Evolutionary conservation across 2,329 filamentous ascomycete species (phyloP), one percentile per base, ranked within the genome.

Genomic region (Dactylellina haptotyla): DNA sequence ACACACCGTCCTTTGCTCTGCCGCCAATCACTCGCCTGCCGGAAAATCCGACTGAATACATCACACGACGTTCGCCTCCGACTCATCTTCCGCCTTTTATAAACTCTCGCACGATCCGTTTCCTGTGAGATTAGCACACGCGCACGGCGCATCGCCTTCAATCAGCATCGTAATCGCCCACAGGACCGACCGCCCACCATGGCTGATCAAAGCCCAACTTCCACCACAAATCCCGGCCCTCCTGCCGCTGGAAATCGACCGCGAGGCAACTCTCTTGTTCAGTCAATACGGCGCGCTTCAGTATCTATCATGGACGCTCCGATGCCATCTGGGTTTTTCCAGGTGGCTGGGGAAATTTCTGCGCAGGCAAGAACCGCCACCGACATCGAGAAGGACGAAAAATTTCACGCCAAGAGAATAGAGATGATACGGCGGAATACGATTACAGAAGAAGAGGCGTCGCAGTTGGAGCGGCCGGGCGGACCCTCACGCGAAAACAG

Each of bases 401-500:
- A 58, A 54, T 58, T 51, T 16, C 58, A 71, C 51, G 67, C 65
- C 37, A 48, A 58, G 34, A 54, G 54, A 20, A 57, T 51, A 9
- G 61, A 69, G 25, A 65, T 69, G 46, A 71, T 61, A 32, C 45
- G 62, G 18, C 58, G 65, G 16, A 65, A 76, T 41, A 76, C 75
- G 8, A 71, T 77, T 10, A 77, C 75, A 9, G 78, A 77, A 30
- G 77, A 77, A n/a, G 71, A 76, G 2, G 69, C 77, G 20, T 76
- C 78, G 16, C 76, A 75, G 9, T 76, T 62, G 30, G 76, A 75
- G 34, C 75, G 76, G 37, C 71, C 54, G 16, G 65, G 76, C 10
- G 8, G 69, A 69, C 30, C 76, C 70, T 16, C 45, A 78, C 23
- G 72, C 75, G 41, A 80, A 82, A 71, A 16, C 51, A 65, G 57